Percentiles rank a stretch among this genome's conserved stretches.
phyloP scores from a whole-genome alignment of 768 basidiomycete species.

The Fomitopsis serialis region DNA sequence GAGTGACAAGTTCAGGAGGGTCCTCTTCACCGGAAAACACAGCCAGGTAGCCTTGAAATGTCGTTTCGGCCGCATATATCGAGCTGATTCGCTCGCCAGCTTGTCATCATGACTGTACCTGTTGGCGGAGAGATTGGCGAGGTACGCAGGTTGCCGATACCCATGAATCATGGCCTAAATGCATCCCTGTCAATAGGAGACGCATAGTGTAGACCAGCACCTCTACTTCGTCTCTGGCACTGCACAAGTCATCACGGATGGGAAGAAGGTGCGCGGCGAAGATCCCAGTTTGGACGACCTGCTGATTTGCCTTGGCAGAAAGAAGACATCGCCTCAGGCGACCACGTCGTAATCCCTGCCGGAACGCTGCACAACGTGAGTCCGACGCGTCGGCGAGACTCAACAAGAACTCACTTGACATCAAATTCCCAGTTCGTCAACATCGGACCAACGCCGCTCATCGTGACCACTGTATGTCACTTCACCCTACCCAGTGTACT shows the following conservation, averaged over 20 bases:
- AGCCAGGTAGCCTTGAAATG: constrained; percentile 16
- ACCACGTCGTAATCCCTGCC: constrained; percentile 23
- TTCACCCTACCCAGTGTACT: too few species aligned
- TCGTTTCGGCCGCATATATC: background rate
- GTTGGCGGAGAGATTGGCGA: constrained; percentile 24
- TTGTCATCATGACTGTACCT: constrained; percentile 25
- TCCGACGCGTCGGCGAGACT: background rate
- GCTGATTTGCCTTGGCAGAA: background rate
- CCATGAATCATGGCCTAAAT: background rate
- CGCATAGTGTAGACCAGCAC: constrained; percentile 23
- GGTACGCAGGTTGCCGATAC: constrained; percentile 4
- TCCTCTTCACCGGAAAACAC: constrained; percentile 22
- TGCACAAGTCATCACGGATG: constrained; percentile 19
- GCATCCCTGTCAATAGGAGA: constrained; percentile 12
- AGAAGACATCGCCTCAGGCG: constrained; percentile 19
- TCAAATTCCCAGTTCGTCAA: constrained; percentile 18
- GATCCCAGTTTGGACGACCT: background rate
- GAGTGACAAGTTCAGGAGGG: constrained; percentile 23
- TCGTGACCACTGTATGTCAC: constrained; percentile 20
- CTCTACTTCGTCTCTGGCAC: constrained; percentile 22
- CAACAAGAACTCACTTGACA: constrained; percentile 4
- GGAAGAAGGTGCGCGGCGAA: constrained; percentile 7
- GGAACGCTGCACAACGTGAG: constrained; percentile 23
- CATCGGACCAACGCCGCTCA: constrained; percentile 20
- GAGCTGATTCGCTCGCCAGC: constrained; percentile 1